Evolutionary conservation across 352 stramenopile genomes (phyloP), one percentile per base, ranked within the genome.

Genomic region (Globisporangium radiosum): DNA sequence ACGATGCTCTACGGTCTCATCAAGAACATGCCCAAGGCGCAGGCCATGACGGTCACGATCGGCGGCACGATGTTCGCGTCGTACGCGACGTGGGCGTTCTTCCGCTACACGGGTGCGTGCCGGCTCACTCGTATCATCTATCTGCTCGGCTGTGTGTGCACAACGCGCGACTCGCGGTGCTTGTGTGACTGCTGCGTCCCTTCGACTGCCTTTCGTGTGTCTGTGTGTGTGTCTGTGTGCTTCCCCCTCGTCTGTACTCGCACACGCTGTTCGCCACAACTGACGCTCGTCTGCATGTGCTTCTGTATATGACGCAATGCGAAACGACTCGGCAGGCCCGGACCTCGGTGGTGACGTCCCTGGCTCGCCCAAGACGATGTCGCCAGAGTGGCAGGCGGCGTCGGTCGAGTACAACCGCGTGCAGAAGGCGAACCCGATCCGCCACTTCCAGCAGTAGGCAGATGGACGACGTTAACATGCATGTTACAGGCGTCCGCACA

Each of bases 381-480:
- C 79, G 47, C 64, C 72, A n/a, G 83, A 91, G 68, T 93, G 83
- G 83, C 58, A 75, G 65, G 81, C 71, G 13, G 83, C 83, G 15
- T 87, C 81, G 53, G 72, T 88, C 52, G 83, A 89, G 70, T 91
- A 89, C 74, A 76, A 48, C 68, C 79, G 81, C 64, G 78, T 76
- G 56, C 81, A 93, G 70, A 91, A 93, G 66, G 81, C 80, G 68
- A 89, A 93, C 69, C 83, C 83, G 52, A 93, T 93, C 63, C 76
- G 73, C 56, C 77, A 87, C 76, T 91, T 90, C 70, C 84, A 85
- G 70, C 68, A 85, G 69, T 92, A 92, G 85, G 66, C 71, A 65
- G 52, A 3, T 33, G 25, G 25, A 65, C 47, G 14, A 56, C 53
- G 44, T 42, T 39, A 47, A 33, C 52, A 54, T 57, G 40, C 50